These are phyloP conservation scores for Podospora pseudopauciseta DNA, from an alignment of 495 filamentous ascomycete genomes.

Conservation along the genomic window DNA sequence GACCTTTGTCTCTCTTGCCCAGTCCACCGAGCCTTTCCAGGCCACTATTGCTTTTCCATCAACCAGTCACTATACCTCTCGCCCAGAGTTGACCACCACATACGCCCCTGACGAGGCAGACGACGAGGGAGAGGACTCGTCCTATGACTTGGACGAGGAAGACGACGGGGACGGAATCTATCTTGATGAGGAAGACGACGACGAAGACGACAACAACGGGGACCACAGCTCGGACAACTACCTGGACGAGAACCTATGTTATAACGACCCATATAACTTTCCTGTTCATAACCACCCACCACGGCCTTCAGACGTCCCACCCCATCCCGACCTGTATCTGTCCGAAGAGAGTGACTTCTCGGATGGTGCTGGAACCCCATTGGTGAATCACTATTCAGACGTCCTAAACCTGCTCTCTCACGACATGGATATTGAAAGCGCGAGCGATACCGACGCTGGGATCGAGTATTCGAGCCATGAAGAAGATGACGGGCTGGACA, in stretches of 20 bases:
- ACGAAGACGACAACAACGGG: constrained; percentile 17
- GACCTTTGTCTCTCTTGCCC: background rate
- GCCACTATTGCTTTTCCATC: background rate
- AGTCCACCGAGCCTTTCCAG: background rate
- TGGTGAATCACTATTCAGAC: constrained; percentile 19
- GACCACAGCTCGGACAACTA: constrained; percentile 22
- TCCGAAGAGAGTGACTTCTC: constrained; percentile 14
- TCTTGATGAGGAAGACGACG: constrained; percentile 2
- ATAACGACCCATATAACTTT: constrained; percentile 11
- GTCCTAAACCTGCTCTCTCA: constrained; percentile 20
- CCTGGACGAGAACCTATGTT: constrained; percentile 22
- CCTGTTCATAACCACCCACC: constrained; percentile 11
- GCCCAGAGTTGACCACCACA: background rate
- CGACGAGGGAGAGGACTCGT: constrained; percentile 6
- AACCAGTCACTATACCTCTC: background rate
- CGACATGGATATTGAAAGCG: constrained; percentile 21
- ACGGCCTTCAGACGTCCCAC: background rate
- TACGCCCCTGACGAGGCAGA: constrained; percentile 1
- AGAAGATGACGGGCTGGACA: background rate
- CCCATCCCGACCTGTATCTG: background rate
- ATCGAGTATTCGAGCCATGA: background rate
- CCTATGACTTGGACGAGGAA: background rate
- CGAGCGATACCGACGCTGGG: constrained; percentile 11
- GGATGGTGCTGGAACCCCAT: constrained; percentile 22
- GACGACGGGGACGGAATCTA: background rate